Evolutionary conservation across 1,139 yeast species (phyloP).

Genomic region (Pichia sp.): DNA sequence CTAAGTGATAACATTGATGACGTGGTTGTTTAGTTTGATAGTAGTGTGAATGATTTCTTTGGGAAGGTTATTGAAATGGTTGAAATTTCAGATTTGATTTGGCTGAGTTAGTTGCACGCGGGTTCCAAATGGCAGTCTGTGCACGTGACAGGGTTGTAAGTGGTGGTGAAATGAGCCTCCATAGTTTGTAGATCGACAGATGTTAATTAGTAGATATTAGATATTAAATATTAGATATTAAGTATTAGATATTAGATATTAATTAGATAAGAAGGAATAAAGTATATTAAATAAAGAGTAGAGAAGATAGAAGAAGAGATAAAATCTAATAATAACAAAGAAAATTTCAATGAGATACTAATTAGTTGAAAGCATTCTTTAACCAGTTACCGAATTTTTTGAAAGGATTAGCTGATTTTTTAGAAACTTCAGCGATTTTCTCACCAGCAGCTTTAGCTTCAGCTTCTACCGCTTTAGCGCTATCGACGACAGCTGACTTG

Average conservation of each 20-base stretch:
- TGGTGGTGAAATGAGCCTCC: not conserved
- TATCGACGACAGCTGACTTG: slow-evolving; percentile 13
- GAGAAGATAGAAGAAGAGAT: not conserved
- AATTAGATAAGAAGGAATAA: not conserved
- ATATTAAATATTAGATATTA: not conserved
- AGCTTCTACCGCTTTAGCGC: slow-evolving; percentile 13
- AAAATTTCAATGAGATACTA: not conserved
- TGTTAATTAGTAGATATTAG: slow-evolving; percentile 1
- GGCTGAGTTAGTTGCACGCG: not conserved
- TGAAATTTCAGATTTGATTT: not conserved
- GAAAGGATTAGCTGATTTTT: slow-evolving; percentile 11
- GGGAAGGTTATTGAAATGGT: no score
- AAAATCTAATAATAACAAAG: not conserved
- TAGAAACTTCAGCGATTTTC: slow-evolving; percentile 9
- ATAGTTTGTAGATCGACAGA: not conserved
- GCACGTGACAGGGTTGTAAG: not conserved
- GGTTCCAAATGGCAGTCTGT: not conserved
- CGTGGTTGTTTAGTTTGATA: no score
- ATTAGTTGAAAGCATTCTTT: slow-evolving; percentile 14
- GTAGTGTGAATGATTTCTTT: no score
- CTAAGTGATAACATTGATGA: slow-evolving; percentile 11
- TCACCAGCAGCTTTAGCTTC: slow-evolving; percentile 14
- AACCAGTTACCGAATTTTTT: slow-evolving; percentile 12
- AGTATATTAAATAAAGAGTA: slow-evolving; percentile 2
- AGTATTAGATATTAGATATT: not conserved